phyloP scores from a whole-genome alignment of 371 early-diverging fungal species.

The Syncephalis plumigaleata region DNA sequence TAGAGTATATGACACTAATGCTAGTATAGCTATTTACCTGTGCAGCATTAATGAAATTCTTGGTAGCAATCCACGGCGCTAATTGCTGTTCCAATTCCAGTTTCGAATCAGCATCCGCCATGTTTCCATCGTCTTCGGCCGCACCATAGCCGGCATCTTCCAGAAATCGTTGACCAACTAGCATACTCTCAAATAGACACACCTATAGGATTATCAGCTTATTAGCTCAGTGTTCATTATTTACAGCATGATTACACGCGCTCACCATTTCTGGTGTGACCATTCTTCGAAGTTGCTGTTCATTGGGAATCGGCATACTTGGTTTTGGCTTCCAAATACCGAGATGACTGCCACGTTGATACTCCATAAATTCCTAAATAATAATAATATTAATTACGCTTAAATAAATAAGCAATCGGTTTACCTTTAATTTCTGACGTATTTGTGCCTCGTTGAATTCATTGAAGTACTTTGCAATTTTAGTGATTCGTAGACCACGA shows the following conservation, averaged over 20 bases:
- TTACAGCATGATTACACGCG: not conserved
- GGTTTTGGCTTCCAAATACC: constrained; percentile 88
- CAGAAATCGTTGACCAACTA: constrained; percentile 89
- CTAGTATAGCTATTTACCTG: constrained; percentile 20
- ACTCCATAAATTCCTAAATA: constrained; percentile 83
- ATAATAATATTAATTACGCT: not conserved
- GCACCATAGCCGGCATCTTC: constrained; percentile 83
- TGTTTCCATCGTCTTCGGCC: constrained; percentile 36
- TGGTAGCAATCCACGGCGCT: constrained; percentile 94
- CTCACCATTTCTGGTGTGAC: constrained; percentile 94
- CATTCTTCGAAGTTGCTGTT: constrained; percentile 89
- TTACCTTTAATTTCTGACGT: constrained; percentile 60
- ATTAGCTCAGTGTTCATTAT: not conserved
- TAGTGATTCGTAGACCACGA: constrained; percentile 54
- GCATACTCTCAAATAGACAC: constrained; percentile 93
- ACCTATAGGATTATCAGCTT: constrained; percentile 22
- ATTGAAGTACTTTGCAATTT: constrained; percentile 60
- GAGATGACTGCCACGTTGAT: constrained; percentile 78
- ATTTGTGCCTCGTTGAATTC: constrained; percentile 74
- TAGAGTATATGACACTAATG: not conserved
- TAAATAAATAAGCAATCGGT: not conserved
- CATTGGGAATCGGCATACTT: constrained; percentile 62
- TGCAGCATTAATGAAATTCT: constrained; percentile 87
- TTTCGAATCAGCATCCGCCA: constrained; percentile 39
- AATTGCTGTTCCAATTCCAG: constrained; percentile 81